Percentiles rank a stretch among this genome's conserved stretches.
Conservation (phyloP, 768 basidiomycete genomes). For the Rhizopogon vesiculosus region DNA sequence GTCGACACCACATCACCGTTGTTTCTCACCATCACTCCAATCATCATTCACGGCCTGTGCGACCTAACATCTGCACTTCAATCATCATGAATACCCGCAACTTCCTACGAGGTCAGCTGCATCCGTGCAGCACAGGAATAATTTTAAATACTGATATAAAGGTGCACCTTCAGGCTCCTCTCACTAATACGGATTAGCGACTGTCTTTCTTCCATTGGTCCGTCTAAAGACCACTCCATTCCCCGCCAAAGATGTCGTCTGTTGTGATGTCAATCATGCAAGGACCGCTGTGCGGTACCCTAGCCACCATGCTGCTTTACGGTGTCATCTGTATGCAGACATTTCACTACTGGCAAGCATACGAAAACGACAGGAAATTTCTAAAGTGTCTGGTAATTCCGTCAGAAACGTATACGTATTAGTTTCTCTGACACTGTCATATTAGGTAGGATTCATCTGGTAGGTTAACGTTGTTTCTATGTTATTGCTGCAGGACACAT, state of each 20-base stretch:
- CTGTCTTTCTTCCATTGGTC: too few species aligned
- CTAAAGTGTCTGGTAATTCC: slow-evolving; percentile 4
- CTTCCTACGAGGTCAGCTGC: too few species aligned
- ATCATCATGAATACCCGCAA: too few species aligned
- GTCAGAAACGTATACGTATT: neutral
- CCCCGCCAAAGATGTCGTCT: slow-evolving; percentile 4
- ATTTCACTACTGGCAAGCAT: slow-evolving; percentile 8
- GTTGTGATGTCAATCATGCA: slow-evolving; percentile 5
- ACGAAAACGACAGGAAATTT: slow-evolving; percentile 1
- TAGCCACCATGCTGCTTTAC: slow-evolving; percentile 7
- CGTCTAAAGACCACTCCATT: too few species aligned
- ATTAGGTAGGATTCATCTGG: slow-evolving; percentile 9
- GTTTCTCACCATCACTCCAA: too few species aligned
- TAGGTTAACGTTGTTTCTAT: neutral
- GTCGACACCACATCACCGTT: too few species aligned
- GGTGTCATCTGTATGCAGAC: slow-evolving; percentile 14
- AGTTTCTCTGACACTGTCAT: neutral
- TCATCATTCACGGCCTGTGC: too few species aligned
- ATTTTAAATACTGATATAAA: too few species aligned
- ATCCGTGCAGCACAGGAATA: too few species aligned
- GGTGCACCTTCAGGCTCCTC: too few species aligned
- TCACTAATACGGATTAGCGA: too few species aligned
- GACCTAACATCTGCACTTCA: too few species aligned
- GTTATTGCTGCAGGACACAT: neutral
- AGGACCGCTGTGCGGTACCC: slow-evolving; percentile 9